Evolutionary conservation across 1,139 yeast genomes (phyloP).

Genomic region (Chernovozyma aurita): DNA sequence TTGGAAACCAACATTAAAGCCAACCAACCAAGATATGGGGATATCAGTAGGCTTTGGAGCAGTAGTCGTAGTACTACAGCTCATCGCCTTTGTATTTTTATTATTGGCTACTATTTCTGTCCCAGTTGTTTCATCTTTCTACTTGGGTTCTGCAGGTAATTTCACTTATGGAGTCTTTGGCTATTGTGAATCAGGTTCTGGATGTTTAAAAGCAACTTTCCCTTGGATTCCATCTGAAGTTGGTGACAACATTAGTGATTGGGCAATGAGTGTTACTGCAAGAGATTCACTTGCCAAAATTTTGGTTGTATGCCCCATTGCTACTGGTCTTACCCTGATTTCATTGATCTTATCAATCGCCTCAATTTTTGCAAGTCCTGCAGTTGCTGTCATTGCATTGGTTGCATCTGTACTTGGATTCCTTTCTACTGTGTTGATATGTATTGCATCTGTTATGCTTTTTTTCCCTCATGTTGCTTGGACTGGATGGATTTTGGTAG

Average conservation of each 20-base stretch:
- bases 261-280: constrained; percentile 32
- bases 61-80: constrained; percentile 20
- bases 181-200: constrained; percentile 44
- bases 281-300: constrained; percentile 66
- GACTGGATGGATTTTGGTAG: constrained; percentile 68
- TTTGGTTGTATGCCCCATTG: constrained; percentile 75
- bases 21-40: too few species aligned
- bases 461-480: constrained; percentile 63
- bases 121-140: constrained; percentile 38
- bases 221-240: constrained; percentile 25
- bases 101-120: constrained; percentile 48
- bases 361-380: constrained; percentile 27
- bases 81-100: constrained; percentile 43
- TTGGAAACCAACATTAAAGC: too few species aligned
- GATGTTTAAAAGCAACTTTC: constrained; percentile 46
- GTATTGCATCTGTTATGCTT: constrained; percentile 50
- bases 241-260: constrained; percentile 16
- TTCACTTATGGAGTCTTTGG: constrained; percentile 85
- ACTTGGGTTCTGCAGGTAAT: constrained; percentile 39
- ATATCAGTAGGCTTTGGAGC: constrained; percentile 18
- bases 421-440: constrained; percentile 46
- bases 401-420: constrained; percentile 41
- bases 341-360: constrained; percentile 34
- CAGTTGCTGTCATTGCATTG: constrained; percentile 21
- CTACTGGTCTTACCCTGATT: constrained; percentile 67